Conservation (phyloP, 208 protist genomes). For the Tetramitus jugosus region DNA sequence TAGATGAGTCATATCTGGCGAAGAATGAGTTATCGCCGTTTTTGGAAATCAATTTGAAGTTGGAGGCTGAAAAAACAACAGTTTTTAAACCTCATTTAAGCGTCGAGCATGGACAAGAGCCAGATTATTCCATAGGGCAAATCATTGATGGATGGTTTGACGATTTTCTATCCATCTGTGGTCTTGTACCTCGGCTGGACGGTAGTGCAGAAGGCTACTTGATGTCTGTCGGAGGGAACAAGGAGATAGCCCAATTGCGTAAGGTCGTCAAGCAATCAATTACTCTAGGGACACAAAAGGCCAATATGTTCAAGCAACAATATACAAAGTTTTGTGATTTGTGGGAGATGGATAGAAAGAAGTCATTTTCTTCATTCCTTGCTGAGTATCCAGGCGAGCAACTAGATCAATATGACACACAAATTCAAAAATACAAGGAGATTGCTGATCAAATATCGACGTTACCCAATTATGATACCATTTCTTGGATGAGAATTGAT, state of each 20-base stretch:
- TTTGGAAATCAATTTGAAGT: background rate
- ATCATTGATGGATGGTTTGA: constrained; percentile 32
- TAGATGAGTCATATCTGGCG: background rate
- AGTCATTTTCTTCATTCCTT: constrained; percentile 70
- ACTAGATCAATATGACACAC: constrained; percentile 29
- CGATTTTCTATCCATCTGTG: constrained; percentile 22
- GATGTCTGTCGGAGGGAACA: constrained; percentile 8
- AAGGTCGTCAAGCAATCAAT: constrained; percentile 21
- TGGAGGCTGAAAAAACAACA: background rate
- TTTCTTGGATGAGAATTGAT: constrained; percentile 83
- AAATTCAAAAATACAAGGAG: constrained; percentile 30
- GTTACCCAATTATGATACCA: constrained; percentile 71
- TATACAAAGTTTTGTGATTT: constrained; percentile 78
- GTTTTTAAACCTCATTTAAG: background rate
- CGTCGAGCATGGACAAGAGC: too few relatives aligned
- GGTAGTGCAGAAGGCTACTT: constrained; percentile 1
- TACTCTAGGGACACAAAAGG: constrained; percentile 5
- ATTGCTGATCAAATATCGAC: constrained; percentile 44
- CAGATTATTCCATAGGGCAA: too few relatives aligned
- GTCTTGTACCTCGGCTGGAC: constrained; percentile 28
- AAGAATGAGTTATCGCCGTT: constrained; percentile 17
- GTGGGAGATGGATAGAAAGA: constrained; percentile 77
- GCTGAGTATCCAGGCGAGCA: background rate
- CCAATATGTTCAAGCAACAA: constrained; percentile 33
- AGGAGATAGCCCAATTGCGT: constrained; percentile 3